Percentiles rank a stretch among this genome's conserved stretches.
Conservation (phyloP, 2,329 filamentous ascomycete species). For the Zymoseptoria ardabiliae region DNA sequence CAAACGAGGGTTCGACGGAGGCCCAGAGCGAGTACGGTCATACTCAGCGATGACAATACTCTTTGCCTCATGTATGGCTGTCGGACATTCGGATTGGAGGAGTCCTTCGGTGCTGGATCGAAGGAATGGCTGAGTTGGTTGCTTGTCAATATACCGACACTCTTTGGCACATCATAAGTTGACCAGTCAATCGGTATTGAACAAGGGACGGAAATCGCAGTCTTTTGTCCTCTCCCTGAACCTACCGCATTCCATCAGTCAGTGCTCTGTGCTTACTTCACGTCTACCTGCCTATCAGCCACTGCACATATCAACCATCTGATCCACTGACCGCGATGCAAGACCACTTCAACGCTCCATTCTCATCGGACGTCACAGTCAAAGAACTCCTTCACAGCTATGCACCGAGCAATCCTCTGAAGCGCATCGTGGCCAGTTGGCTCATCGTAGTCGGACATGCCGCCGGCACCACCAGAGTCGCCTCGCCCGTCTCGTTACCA, state of each 20-base stretch:
- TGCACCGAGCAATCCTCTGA: constrained; percentile 21
- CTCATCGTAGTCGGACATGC: constrained; percentile 54
- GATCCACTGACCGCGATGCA: background rate
- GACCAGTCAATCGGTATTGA: background rate
- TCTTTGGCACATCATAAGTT: background rate
- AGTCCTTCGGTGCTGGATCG: background rate
- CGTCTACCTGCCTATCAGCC: background rate
- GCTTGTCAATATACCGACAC: too few relatives aligned
- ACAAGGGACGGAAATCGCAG: background rate
- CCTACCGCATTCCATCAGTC: background rate
- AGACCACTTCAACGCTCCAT: too few relatives aligned
- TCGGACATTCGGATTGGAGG: background rate
- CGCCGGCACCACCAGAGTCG: constrained; percentile 46
- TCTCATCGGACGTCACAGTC: background rate
- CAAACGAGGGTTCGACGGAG: background rate
- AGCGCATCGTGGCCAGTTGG: constrained; percentile 44
- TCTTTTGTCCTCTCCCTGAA: background rate
- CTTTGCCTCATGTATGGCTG: too few relatives aligned
- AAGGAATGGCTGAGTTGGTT: too few relatives aligned
- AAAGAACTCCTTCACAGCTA: background rate
- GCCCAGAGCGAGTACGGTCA: background rate
- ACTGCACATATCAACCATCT: background rate
- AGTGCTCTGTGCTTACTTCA: background rate
- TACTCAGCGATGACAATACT: too few relatives aligned
- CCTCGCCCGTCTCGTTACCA: constrained; percentile 6